A percentile compares a stretch with the other conserved stretches of the same genome.
Conservation (phyloP, 495 filamentous ascomycete species). For the Penicillium daleae region DNA sequence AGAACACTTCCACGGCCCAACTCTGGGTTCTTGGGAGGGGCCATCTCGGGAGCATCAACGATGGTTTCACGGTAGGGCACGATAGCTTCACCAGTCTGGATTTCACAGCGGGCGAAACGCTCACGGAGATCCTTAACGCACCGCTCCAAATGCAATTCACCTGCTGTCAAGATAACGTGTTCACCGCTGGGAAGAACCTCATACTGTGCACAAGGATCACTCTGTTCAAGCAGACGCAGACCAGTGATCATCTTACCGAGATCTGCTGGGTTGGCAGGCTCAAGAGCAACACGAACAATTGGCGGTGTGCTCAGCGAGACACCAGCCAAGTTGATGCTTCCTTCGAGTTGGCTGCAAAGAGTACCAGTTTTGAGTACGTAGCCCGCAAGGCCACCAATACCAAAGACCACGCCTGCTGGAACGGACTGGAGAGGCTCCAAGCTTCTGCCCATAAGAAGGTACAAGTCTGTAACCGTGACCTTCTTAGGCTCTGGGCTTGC, state of each 20-base stretch:
- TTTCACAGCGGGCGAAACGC: constrained; percentile 91
- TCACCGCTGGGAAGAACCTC: constrained; percentile 92
- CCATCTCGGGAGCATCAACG: constrained; percentile 85
- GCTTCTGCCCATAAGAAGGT: constrained; percentile 93
- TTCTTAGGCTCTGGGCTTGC: constrained; percentile 77
- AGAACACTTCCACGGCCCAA: constrained; percentile 83
- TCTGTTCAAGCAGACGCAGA: constrained; percentile 85
- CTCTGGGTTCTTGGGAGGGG: constrained; percentile 81
- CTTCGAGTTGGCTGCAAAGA: constrained; percentile 84
- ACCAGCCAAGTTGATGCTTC: constrained; percentile 91
- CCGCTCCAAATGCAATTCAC: constrained; percentile 91
- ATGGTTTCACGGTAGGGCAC: constrained; percentile 96
- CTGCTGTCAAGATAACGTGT: constrained; percentile 92
- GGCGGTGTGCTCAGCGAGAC: constrained; percentile 76
- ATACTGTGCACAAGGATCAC: constrained; percentile 94
- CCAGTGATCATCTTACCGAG: constrained; percentile 92
- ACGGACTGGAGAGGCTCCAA: constrained; percentile 83
- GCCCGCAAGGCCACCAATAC: constrained; percentile 90
- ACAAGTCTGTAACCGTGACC: constrained; percentile 83
- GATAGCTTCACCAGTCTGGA: constrained; percentile 90
- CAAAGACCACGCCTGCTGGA: constrained; percentile 92
- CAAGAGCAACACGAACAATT: constrained; percentile 93
- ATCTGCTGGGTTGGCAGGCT: constrained; percentile 85
- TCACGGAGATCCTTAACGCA: constrained; percentile 94
- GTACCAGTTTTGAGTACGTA: constrained; percentile 94